Base-by-base conservation (phyloP, 768 basidiomycete species). In the Lepiota brunneoincarnata region DNA sequence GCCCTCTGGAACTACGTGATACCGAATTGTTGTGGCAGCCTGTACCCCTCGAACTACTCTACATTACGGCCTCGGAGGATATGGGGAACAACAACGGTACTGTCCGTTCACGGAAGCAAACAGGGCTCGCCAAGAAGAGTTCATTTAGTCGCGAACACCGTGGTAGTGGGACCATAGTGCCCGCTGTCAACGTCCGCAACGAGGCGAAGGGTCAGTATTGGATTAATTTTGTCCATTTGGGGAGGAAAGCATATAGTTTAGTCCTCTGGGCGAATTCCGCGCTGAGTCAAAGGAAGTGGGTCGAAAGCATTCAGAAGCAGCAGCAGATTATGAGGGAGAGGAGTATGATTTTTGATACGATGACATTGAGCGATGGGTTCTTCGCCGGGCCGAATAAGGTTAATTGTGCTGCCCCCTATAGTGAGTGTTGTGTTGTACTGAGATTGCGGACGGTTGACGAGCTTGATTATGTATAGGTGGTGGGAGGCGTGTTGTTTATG, bases 161-260 rank as follows among this genome's bases (percentile, higher is more conserved):
- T 12, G 68, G 67, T 56, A 69, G 64, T 47, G 73, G 56, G 64
- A 75, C 39, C 62, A 77, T 63, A 17, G 75, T 79, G 14, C 71
- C 84, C 17, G 70, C 80, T 2, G 70, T 84, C 49, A 74, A 78
- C 10, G 65, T 81, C 44, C 80, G 79, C 60, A 81, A 80, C 37
- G 79, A 82, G 40, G 77, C 75, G 51, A 98, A 94, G 68, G 88
- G 89, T 40, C 93, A 92, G 51, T 91, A 89, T 68, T 87, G 90
- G 63, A 86, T 99, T 62, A 97, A 92, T 41, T 95, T 98, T 71
- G 82, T 91, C 56, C 91, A 96, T 67, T 83, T 99, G 23, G 97
- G 97, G 11, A 82, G 92, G 60, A 92, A 94, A 69, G 91, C 85
- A 57, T 98, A 98, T 68, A 86, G 87, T 59, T 79, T 98, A 62